Evolutionary conservation across 2,329 filamentous ascomycete genomes (phyloP).

Genomic region (Byssothecium circinans): DNA sequence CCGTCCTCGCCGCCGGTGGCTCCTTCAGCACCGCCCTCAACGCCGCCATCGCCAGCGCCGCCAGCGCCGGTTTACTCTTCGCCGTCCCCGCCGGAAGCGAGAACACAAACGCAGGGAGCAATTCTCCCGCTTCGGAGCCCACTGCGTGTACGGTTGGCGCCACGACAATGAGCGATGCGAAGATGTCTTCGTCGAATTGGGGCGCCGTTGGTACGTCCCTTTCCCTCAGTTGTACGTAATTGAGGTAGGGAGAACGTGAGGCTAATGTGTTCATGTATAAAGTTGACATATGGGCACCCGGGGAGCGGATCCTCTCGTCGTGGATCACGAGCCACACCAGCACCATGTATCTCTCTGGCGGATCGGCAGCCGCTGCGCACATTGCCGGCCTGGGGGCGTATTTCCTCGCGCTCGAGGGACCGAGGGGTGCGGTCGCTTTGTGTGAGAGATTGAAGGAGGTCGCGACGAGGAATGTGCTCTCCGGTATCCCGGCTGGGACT

Average conservation of each 20-base stretch:
- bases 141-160: slow-evolving; percentile 36
- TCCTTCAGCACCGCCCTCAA: slow-evolving; percentile 23
- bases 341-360: slow-evolving; percentile 14
- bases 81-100: slow-evolving; percentile 33
- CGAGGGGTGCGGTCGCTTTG: slow-evolving; percentile 11
- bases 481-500: slow-evolving; percentile 11
- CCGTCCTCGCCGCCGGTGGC: slow-evolving; percentile 24
- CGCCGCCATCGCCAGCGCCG: slow-evolving; percentile 25
- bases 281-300: slow-evolving; percentile 40
- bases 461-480: slow-evolving; percentile 13
- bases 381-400: slow-evolving; percentile 26
- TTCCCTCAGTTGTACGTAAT: too few relatives aligned
- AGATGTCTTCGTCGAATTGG: slow-evolving; percentile 16
- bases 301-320: slow-evolving; percentile 44
- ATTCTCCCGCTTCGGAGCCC: slow-evolving; percentile 32
- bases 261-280: too few relatives aligned
- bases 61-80: slow-evolving; percentile 28
- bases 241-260: too few relatives aligned
- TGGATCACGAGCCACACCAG: slow-evolving; percentile 38
- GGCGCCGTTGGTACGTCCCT: slow-evolving; percentile 12
- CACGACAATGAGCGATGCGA: slow-evolving; percentile 11
- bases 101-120: slow-evolving; percentile 18
- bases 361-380: slow-evolving; percentile 25
- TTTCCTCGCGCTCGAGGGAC: slow-evolving; percentile 22
- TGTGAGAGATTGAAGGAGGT: slow-evolving; percentile 14